Percentiles rank a stretch among this genome's conserved stretches.
These are phyloP conservation scores for Elongisporangium anandrum DNA, from an alignment of 352 stramenopile species.

Conservation along the genomic window DNA sequence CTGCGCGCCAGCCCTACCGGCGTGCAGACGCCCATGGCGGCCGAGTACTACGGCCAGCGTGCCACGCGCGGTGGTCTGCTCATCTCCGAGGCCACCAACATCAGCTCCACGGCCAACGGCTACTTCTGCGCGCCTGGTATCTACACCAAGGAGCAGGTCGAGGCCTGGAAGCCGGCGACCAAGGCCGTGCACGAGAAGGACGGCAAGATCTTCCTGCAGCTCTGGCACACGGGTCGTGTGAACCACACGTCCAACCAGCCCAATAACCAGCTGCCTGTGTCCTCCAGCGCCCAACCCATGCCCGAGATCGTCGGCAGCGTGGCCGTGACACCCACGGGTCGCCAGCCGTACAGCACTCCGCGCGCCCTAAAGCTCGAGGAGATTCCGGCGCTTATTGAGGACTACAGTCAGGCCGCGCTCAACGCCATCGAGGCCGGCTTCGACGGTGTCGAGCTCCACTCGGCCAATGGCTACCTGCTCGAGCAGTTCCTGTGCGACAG, in stretches of 20 bases:
- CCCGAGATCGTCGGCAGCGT: constrained; percentile 7
- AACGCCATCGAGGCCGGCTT: constrained; percentile 78
- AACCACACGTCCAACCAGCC: constrained; percentile 59
- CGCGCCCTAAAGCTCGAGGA: constrained; percentile 53
- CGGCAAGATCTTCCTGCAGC: constrained; percentile 75
- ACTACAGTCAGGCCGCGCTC: constrained; percentile 49
- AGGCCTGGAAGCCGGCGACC: too few relatives aligned
- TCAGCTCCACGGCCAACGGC: too few relatives aligned
- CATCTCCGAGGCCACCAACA: too few relatives aligned
- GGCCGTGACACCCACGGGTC: constrained; percentile 16
- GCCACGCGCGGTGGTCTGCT: too few relatives aligned
- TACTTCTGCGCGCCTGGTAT: too few relatives aligned
- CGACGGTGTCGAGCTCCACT: constrained; percentile 86
- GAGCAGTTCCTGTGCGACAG: too few relatives aligned
- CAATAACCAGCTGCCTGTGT: constrained; percentile 41
- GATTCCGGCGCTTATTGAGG: constrained; percentile 46
- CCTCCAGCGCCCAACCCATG: constrained; percentile 23
- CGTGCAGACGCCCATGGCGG: too few relatives aligned
- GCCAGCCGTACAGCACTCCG: constrained; percentile 33
- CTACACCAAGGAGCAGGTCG: too few relatives aligned
- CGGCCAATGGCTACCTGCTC: constrained; percentile 86
- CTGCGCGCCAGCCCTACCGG: constrained; percentile 17
- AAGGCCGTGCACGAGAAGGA: too few relatives aligned
- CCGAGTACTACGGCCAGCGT: too few relatives aligned
- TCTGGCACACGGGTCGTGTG: constrained; percentile 82